phyloP scores from a whole-genome alignment of 768 basidiomycete species.

The Xerocomellus chrysenteron region DNA sequence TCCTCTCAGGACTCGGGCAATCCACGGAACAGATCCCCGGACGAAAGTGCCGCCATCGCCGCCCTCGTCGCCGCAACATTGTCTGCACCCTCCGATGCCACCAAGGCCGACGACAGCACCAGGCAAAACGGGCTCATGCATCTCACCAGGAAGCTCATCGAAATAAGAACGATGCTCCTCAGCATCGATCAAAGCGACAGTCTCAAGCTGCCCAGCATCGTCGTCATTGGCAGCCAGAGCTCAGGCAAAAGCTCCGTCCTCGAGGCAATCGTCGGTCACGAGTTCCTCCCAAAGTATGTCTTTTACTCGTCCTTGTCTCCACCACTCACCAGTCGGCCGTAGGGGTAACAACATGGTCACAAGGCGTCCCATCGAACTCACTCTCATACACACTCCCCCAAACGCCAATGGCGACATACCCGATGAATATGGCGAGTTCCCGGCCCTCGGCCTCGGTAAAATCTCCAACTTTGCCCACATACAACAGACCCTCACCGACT shows the following conservation, averaged over 20 bases:
- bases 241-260: slow-evolving; percentile 97
- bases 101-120: slow-evolving; percentile 34
- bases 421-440: slow-evolving; percentile 92
- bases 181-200: slow-evolving; percentile 95
- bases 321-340: slow-evolving; percentile 3
- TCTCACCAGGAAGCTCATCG: slow-evolving; percentile 92
- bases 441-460: slow-evolving; percentile 82
- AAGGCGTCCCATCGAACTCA: slow-evolving; percentile 95
- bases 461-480: slow-evolving; percentile 90
- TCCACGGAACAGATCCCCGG: slow-evolving; percentile 41
- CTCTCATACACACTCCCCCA: slow-evolving; percentile 87
- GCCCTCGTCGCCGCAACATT: slow-evolving; percentile 75
- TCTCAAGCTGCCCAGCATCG: slow-evolving; percentile 94
- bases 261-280: slow-evolving; percentile 96
- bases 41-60: slow-evolving; percentile 65
- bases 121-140: slow-evolving; percentile 87
- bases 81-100: slow-evolving; percentile 66
- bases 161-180: slow-evolving; percentile 91
- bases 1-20: slow-evolving; percentile 39
- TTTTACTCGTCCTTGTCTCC: background rate
- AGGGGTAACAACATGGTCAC: slow-evolving; percentile 99
- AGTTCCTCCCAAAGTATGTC: slow-evolving; percentile 97
- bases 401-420: slow-evolving; percentile 47
- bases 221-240: slow-evolving; percentile 97
- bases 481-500: slow-evolving; percentile 89